Conservation (phyloP, 2,329 filamentous ascomycete species). For the Periconia sp. region DNA sequence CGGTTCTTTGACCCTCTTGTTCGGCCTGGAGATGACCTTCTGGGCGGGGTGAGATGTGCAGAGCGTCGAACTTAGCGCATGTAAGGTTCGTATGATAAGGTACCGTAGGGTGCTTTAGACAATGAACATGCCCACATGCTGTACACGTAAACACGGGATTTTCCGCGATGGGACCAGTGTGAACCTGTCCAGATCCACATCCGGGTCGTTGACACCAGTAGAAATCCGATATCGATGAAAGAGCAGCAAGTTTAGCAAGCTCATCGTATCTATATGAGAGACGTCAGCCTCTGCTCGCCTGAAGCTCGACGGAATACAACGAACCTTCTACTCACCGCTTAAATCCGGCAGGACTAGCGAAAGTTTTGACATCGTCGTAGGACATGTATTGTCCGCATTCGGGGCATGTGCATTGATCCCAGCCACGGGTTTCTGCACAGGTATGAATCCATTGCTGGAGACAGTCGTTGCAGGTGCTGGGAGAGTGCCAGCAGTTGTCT, state of each 20-base stretch:
- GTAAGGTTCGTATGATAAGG: slow-evolving; percentile 44
- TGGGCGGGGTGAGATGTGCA: background rate
- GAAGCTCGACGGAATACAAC: background rate
- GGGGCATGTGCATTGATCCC: slow-evolving; percentile 34
- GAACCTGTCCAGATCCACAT: slow-evolving; percentile 16
- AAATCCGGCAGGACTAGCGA: slow-evolving; percentile 21
- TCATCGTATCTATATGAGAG: slow-evolving; percentile 11
- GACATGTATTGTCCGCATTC: slow-evolving; percentile 36
- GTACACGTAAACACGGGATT: slow-evolving; percentile 48
- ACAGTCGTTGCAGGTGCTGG: slow-evolving; percentile 34
- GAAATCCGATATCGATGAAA: slow-evolving; percentile 11
- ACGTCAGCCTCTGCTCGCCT: background rate
- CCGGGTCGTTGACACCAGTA: slow-evolving; percentile 12
- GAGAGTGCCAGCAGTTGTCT: slow-evolving; percentile 34
- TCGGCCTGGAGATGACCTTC: slow-evolving; percentile 17
- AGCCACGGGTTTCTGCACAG: slow-evolving; percentile 22
- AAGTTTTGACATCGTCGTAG: slow-evolving; percentile 31
- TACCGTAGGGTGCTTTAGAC: slow-evolving; percentile 34
- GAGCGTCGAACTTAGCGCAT: slow-evolving; percentile 40
- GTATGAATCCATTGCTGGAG: slow-evolving; percentile 32
- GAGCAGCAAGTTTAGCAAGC: slow-evolving; percentile 7
- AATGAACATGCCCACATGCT: slow-evolving; percentile 40
- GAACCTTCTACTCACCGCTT: slow-evolving; percentile 6
- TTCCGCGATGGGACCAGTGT: background rate
- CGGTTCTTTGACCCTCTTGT: slow-evolving; percentile 19